Conservation (phyloP, 73 alveolate genomes). For the Tetrahymena borealis region DNA sequence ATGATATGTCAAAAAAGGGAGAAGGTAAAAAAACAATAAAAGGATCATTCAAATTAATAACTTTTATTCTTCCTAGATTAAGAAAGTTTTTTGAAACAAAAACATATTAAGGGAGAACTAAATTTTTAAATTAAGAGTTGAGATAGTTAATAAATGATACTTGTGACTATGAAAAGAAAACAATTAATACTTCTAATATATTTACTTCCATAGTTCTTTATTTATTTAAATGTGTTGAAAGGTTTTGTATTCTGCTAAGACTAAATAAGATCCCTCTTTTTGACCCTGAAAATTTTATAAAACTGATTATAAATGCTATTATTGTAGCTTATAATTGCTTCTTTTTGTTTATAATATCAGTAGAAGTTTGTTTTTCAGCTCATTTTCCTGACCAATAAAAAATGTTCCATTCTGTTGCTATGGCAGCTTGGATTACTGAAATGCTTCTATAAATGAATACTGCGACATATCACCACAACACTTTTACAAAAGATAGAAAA, state of each 20-base stretch:
- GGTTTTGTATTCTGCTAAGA: background rate
- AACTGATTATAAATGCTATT: background rate
- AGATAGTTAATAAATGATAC: background rate
- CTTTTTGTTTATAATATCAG: background rate
- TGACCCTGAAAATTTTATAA: background rate
- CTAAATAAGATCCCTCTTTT: background rate
- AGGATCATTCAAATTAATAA: background rate
- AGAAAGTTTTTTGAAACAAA: background rate
- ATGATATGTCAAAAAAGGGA: background rate
- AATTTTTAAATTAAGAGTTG: background rate
- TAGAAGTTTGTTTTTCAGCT: background rate
- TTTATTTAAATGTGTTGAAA: background rate
- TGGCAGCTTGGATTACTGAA: background rate
- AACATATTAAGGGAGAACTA: background rate
- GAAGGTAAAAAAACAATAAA: background rate
- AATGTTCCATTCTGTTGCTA: background rate
- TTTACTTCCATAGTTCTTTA: background rate
- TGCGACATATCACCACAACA: background rate
- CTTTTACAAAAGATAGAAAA: background rate
- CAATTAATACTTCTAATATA: background rate
- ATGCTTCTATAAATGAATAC: background rate
- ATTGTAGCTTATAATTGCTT: background rate
- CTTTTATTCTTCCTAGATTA: background rate
- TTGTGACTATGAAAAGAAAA: background rate
- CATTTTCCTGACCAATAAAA: background rate